Percentiles rank a stretch among this genome's conserved stretches.
phyloP scores from a whole-genome alignment of 441 rosid genomes.

The Erodium chrysanthum region DNA sequence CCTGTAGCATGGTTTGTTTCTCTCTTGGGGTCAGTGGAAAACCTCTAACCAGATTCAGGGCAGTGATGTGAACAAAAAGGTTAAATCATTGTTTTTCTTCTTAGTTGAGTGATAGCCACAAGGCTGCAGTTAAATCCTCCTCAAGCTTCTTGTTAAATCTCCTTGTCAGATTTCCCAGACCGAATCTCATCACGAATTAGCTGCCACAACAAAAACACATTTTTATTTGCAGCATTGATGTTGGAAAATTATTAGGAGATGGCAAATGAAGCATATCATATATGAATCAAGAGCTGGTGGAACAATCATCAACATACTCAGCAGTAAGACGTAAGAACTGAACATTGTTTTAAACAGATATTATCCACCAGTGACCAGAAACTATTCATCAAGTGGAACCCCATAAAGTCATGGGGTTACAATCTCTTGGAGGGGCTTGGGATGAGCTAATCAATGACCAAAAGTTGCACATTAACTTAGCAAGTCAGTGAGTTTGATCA shows the following conservation, averaged over 20 bases:
- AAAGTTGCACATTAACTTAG: too few species aligned
- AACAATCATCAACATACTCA: too few species aligned
- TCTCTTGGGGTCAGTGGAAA: conserved; percentile 71
- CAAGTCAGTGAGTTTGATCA: background rate
- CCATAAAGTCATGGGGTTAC: background rate
- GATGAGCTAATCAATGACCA: too few species aligned
- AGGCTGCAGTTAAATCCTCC: conserved; percentile 78
- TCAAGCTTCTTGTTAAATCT: conserved; percentile 74
- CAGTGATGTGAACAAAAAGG: conserved; percentile 59
- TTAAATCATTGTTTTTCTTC: background rate
- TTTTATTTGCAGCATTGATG: background rate
- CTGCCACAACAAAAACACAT: conserved; percentile 28
- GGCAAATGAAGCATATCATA: background rate
- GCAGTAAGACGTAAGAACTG: background rate
- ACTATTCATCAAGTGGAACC: background rate
- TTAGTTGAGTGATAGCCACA: conserved; percentile 56
- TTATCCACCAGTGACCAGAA: background rate
- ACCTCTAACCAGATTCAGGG: conserved; percentile 67
- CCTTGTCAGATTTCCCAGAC: conserved; percentile 78
- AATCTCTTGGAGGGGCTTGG: background rate
- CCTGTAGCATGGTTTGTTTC: conserved; percentile 72
- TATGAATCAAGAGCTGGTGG: background rate
- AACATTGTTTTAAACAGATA: background rate
- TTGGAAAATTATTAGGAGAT: background rate
- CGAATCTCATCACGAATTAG: conserved; percentile 78